Evolutionary conservation across 2,329 filamentous ascomycete species (phyloP).

Genomic region (Alternaria triticina): DNA sequence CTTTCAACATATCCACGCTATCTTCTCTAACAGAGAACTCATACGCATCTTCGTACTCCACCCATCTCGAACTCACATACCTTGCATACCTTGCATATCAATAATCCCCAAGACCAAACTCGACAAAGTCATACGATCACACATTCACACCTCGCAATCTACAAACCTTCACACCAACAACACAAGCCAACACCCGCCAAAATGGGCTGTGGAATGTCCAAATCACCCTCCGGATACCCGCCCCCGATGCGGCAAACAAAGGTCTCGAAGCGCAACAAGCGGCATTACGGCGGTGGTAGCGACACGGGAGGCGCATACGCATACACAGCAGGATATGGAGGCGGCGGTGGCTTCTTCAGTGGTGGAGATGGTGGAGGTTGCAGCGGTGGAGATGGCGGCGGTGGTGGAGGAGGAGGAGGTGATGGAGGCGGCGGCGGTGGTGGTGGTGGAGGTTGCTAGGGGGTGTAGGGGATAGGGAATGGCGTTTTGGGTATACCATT

Average conservation of each 20-base stretch:
- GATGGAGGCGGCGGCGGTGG: neutral
- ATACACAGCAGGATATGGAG: neutral
- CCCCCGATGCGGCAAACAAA: conserved; percentile 16
- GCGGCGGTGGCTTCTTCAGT: conserved; percentile 6
- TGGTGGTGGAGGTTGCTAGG: conserved; percentile 2
- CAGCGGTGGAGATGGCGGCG: conserved; percentile 18
- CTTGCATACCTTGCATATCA: neutral
- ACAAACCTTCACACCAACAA: neutral
- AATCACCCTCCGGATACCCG: conserved; percentile 12
- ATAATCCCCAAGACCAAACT: neutral
- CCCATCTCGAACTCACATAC: neutral
- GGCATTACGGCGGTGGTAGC: neutral
- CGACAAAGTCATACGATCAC: neutral
- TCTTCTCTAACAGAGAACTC: neutral
- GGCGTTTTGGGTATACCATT: neutral
- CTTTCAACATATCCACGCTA: neutral
- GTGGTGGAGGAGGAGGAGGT: conserved; percentile 9
- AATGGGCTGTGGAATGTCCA: conserved; percentile 30
- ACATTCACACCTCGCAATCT: neutral
- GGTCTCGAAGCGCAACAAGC: neutral
- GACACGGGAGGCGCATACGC: neutral
- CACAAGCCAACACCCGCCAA: neutral
- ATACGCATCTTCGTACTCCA: neutral
- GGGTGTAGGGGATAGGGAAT: neutral
- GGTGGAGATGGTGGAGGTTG: neutral